Evolutionary conservation across 2,329 filamentous ascomycete genomes (phyloP).

Genomic region (Fusarium nisikadoi): DNA sequence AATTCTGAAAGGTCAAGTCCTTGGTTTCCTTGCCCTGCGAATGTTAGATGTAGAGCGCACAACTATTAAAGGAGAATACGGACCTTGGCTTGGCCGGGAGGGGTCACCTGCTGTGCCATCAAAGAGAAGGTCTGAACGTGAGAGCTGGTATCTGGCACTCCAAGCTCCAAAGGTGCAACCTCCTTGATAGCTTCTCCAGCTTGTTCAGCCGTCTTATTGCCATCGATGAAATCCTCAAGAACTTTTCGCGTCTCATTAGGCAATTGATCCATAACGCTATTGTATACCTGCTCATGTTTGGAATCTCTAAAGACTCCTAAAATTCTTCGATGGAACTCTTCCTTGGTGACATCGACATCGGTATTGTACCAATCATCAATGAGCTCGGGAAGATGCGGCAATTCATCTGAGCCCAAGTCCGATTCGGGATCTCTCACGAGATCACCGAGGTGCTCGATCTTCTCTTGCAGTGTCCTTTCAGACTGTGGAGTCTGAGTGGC

Average conservation of each 20-base stretch:
- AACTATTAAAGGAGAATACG: rapidly evolving
- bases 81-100: neutral
- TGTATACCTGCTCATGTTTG: neutral
- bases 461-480: neutral
- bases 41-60: rapidly evolving
- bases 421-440: neutral
- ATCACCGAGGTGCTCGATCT: neutral
- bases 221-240: neutral
- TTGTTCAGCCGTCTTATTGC: neutral
- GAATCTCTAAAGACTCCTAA: neutral
- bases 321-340: neutral
- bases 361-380: neutral
- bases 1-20: neutral
- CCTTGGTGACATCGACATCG: neutral
- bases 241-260: neutral
- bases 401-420: neutral
- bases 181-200: neutral
- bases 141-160: neutral
- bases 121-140: neutral
- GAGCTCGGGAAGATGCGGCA: neutral
- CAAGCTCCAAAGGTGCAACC: neutral
- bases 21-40: neutral
- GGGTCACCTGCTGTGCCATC: neutral
- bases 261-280: neutral
- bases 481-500: neutral